Evolutionary conservation across 179 eudicot genomes (phyloP).

Genomic region (Camellia oleifera): DNA sequence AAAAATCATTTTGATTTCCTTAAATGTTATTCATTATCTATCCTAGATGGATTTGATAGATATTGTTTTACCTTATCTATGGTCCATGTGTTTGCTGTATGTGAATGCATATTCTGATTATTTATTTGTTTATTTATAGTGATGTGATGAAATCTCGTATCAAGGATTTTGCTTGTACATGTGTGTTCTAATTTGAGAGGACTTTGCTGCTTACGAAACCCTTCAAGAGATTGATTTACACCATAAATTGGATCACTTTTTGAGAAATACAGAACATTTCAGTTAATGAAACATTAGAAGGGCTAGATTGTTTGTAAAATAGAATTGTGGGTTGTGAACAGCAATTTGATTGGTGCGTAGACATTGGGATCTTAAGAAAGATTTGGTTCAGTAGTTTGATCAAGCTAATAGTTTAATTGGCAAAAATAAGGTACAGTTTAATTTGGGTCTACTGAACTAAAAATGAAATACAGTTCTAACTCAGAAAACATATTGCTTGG

Average conservation of each 20-base stretch:
- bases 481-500: neutral
- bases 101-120: neutral
- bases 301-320: neutral
- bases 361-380: neutral
- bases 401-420: neutral
- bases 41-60: neutral
- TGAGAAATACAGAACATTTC: neutral
- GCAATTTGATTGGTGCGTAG: neutral
- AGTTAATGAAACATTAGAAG: neutral
- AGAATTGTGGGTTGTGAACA: neutral
- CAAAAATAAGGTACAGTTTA: neutral
- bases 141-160: neutral
- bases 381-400: neutral
- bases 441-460: neutral
- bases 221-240: neutral
- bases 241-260: neutral
- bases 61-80: neutral
- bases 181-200: neutral
- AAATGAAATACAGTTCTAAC: too few relatives aligned
- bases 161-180: neutral
- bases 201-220: neutral
- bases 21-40: neutral
- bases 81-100: neutral
- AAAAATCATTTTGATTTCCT: neutral
- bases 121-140: neutral